These are phyloP conservation scores for Xylaria arbuscula DNA, from an alignment of 2,329 filamentous ascomycete genomes.

Conservation along the genomic window DNA sequence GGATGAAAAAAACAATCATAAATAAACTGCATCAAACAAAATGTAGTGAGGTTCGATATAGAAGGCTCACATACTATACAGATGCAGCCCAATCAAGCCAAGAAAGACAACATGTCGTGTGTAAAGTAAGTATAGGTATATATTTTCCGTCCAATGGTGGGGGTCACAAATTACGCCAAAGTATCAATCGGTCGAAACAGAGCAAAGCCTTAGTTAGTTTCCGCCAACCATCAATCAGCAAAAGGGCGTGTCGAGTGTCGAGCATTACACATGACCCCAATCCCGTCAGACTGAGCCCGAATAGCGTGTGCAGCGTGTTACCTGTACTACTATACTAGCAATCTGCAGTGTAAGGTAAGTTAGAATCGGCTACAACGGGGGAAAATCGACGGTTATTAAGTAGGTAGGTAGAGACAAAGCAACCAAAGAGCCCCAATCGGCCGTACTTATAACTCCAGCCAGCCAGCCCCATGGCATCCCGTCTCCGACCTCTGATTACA, in stretches of 20 bases:
- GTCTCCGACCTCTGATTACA: conserved; percentile 17
- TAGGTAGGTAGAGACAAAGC: neutral
- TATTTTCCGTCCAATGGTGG: conserved; percentile 25
- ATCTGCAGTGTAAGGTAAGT: neutral
- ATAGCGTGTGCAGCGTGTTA: neutral
- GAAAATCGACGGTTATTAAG: neutral
- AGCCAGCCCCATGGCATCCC: conserved; percentile 25
- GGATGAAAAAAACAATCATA: no score
- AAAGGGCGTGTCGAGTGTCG: conserved; percentile 17
- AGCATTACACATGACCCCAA: neutral
- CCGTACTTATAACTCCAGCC: conserved; percentile 8
- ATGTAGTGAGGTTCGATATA: neutral
- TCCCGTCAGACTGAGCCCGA: no score
- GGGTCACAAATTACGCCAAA: neutral
- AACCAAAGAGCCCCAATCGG: neutral
- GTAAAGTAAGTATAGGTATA: neutral
- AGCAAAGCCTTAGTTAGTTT: neutral
- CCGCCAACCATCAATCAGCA: conserved; percentile 9
- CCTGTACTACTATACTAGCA: neutral
- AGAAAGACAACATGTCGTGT: neutral
- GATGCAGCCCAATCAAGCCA: conserved; percentile 8
- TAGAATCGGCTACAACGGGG: neutral
- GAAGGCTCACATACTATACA: neutral
- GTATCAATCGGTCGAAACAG: conserved; percentile 9
- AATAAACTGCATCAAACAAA: neutral